Conservation (phyloP, 2,329 filamentous ascomycete genomes). For the Ophiostoma triangulosporum region DNA sequence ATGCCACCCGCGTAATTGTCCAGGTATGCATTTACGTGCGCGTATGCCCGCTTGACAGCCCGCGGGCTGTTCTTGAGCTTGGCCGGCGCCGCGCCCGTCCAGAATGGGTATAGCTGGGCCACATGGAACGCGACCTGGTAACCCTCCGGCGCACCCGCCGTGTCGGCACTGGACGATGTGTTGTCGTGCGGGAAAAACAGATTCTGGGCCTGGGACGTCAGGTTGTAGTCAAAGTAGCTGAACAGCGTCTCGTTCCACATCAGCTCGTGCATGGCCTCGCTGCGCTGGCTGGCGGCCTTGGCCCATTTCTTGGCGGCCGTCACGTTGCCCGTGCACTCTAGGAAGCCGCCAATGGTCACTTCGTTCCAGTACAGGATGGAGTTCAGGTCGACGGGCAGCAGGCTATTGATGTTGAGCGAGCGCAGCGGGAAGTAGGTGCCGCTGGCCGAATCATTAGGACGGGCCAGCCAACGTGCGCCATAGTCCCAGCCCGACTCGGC, state of each 20-base stretch:
- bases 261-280: slow-evolving; percentile 46
- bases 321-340: slow-evolving; percentile 35
- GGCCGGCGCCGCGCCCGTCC: slow-evolving; percentile 48
- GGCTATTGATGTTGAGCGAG: slow-evolving; percentile 44
- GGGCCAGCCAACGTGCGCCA: slow-evolving; percentile 41
- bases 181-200: slow-evolving; percentile 37
- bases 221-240: slow-evolving; percentile 57
- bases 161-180: slow-evolving; percentile 29
- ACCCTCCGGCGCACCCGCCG: slow-evolving; percentile 34
- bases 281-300: slow-evolving; percentile 29
- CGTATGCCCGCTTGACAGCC: slow-evolving; percentile 40
- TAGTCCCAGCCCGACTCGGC: slow-evolving; percentile 58
- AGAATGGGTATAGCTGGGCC: slow-evolving; percentile 55
- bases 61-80: slow-evolving; percentile 44
- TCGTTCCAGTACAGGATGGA: slow-evolving; percentile 56
- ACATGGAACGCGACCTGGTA: slow-evolving; percentile 44
- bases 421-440: slow-evolving; percentile 53
- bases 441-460: slow-evolving; percentile 41
- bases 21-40: slow-evolving; percentile 39
- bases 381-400: slow-evolving; percentile 53
- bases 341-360: slow-evolving; percentile 41
- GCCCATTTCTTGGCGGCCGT: slow-evolving; percentile 34
- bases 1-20: slow-evolving; percentile 41
- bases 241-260: slow-evolving; percentile 51
- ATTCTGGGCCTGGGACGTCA: slow-evolving; percentile 43